Percentiles rank a stretch among this genome's conserved stretches.
phyloP scores from a whole-genome alignment of 129 eudicot species.

The Helianthus annuus region DNA sequence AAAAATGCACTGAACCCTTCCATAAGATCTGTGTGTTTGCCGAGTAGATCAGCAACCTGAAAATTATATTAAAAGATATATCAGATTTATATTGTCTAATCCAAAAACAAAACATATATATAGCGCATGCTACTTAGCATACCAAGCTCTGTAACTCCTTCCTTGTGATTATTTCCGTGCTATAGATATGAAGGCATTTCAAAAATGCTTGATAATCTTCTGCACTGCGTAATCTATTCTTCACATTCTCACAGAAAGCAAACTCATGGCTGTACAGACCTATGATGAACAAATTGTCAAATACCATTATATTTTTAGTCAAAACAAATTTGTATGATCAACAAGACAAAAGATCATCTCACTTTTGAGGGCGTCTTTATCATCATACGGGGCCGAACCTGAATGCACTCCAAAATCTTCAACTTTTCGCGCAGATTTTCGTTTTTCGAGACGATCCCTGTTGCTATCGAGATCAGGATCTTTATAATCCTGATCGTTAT shows the following conservation, averaged over 20 bases:
- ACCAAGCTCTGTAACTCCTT: conserved; percentile 91
- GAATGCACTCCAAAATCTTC: conserved; percentile 70
- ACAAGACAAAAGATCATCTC: conserved; percentile 38
- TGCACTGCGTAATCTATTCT: conserved; percentile 74
- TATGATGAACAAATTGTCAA: conserved; percentile 33
- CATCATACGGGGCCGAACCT: conserved; percentile 58
- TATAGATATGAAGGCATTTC: conserved; percentile 96
- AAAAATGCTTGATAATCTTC: conserved; percentile 97
- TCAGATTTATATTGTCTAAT: background rate
- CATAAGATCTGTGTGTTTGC: conserved; percentile 92
- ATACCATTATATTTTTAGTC: background rate
- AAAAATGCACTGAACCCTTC: conserved; percentile 89
- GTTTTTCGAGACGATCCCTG: conserved; percentile 58
- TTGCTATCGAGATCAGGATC: conserved; percentile 67
- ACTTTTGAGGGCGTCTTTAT: conserved; percentile 80
- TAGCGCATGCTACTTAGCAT: conserved; percentile 22
- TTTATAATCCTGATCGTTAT: conserved; percentile 70
- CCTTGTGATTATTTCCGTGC: conserved; percentile 93
- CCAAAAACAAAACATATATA: background rate
- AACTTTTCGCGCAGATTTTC: conserved; percentile 77
- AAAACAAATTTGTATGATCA: conserved; percentile 13
- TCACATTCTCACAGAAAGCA: conserved; percentile 88
- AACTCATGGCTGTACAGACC: conserved; percentile 87
- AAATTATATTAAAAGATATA: conserved; percentile 9
- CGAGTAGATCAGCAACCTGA: conserved; percentile 95